These are phyloP conservation scores for Byssothecium circinans DNA, from an alignment of 2,329 filamentous ascomycete species.

Conservation along the genomic window DNA sequence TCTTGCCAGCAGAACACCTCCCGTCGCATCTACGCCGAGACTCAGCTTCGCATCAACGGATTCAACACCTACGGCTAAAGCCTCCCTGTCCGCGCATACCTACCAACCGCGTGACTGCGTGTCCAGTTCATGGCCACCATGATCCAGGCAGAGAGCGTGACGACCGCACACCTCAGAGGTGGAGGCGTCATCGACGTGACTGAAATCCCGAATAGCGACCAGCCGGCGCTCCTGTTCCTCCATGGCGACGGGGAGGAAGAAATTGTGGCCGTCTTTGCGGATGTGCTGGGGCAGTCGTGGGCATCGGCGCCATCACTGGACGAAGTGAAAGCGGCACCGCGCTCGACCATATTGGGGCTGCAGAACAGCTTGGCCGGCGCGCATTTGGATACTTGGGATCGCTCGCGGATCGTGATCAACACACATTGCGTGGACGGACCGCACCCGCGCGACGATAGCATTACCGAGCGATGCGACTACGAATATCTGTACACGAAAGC, in stretches of 20 bases:
- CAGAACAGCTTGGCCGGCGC: conserved; percentile 58
- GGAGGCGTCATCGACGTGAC: conserved; percentile 38
- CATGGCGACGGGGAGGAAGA: conserved; percentile 72
- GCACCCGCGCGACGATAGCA: conserved; percentile 61
- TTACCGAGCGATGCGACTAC: conserved; percentile 75
- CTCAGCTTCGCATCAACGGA: conserved; percentile 46
- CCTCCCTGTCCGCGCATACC: conserved; percentile 13
- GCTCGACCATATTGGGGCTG: conserved; percentile 70
- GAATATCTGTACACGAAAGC: conserved; percentile 80
- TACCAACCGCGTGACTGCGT: conserved; percentile 8
- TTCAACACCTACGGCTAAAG: conserved; percentile 48
- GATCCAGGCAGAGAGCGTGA: conserved; percentile 38
- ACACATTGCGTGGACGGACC: conserved; percentile 72
- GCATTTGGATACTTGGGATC: conserved; percentile 60
- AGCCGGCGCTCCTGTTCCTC: conserved; percentile 56
- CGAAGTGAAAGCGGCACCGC: conserved; percentile 57
- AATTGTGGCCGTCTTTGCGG: conserved; percentile 74
- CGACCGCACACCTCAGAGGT: conserved; percentile 35
- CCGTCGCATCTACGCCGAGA: conserved; percentile 45
- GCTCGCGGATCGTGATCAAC: conserved; percentile 69
- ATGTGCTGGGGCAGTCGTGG: conserved; percentile 75
- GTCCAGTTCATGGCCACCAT: conserved; percentile 43
- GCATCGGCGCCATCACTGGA: conserved; percentile 60
- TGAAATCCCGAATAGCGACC: conserved; percentile 33
- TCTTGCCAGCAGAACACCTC: conserved; percentile 41